These are phyloP conservation scores for Melampsora occidentalis DNA, from an alignment of 1,284 basidiomycete species.

Conservation along the genomic window DNA sequence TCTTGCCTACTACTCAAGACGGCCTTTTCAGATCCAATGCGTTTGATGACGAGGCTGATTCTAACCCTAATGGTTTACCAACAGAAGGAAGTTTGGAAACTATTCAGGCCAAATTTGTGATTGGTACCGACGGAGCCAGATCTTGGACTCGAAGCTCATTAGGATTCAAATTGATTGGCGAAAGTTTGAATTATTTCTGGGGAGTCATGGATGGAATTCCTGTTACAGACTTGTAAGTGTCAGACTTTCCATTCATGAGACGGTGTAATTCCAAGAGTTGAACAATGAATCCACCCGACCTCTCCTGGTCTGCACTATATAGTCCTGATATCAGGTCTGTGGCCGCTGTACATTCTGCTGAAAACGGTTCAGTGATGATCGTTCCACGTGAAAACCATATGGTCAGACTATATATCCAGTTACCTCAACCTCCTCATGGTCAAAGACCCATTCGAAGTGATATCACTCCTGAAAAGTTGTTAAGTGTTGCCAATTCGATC, in stretches of 20 bases:
- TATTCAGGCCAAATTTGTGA: conserved; percentile 56
- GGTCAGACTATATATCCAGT: conserved; percentile 72
- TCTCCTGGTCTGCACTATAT: conserved; percentile 8
- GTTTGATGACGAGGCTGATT: conserved; percentile 41
- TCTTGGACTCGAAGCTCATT: conserved; percentile 72
- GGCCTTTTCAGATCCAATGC: conserved; percentile 43
- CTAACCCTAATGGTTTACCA: conserved; percentile 30
- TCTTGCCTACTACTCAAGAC: conserved; percentile 32
- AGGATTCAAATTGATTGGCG: conserved; percentile 71
- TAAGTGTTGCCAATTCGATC: conserved; percentile 65
- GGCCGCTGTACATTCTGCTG: conserved; percentile 65
- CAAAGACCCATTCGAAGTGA: conserved; percentile 60
- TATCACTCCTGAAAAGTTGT: conserved; percentile 63
- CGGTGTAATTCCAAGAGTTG: too few relatives aligned
- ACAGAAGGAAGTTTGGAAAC: conserved; percentile 19
- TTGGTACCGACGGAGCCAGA: conserved; percentile 69
- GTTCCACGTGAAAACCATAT: conserved; percentile 67
- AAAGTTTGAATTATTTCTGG: conserved; percentile 51
- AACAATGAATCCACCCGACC: background rate
- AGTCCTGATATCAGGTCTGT: conserved; percentile 71
- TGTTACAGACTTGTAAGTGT: conserved; percentile 41
- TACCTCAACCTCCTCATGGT: conserved; percentile 56
- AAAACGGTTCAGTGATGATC: conserved; percentile 65
- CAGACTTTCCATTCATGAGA: too few relatives aligned
- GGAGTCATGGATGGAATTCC: conserved; percentile 42